These are phyloP conservation scores for Fusarium redolens DNA, from an alignment of 2,329 filamentous ascomycete species.

Conservation along the genomic window DNA sequence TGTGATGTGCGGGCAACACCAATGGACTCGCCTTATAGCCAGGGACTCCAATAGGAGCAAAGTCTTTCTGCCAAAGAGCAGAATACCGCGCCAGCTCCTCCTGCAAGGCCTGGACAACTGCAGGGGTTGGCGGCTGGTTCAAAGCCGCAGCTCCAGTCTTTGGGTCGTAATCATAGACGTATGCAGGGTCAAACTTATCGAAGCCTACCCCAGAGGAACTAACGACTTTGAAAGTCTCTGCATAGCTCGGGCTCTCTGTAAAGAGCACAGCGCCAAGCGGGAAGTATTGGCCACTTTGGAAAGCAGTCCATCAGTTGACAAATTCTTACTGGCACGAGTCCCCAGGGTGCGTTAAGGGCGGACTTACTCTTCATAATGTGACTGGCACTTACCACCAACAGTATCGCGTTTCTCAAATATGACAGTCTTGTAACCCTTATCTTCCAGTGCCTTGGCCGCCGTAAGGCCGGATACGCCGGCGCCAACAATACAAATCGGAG, in stretches of 20 bases:
- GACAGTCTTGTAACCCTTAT: not conserved
- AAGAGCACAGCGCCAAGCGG: not conserved
- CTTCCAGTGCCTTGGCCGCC: not conserved
- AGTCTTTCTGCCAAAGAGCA: not conserved
- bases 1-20: accelerated
- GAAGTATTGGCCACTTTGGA: not conserved
- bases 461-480: not conserved
- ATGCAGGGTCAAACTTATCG: not conserved
- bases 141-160: not conserved
- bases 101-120: not conserved
- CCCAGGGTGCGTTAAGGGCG: not conserved
- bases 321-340: not conserved
- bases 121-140: not conserved
- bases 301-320: not conserved
- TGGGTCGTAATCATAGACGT: not conserved
- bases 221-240: not conserved
- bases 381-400: not conserved
- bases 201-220: not conserved
- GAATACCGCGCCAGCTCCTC: not conserved
- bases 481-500: not conserved
- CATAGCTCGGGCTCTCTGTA: not conserved
- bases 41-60: not conserved
- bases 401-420: not conserved
- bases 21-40: not conserved
- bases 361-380: not conserved